Evolutionary conservation across 139 green algal species (phyloP).

Genomic region (Micractinium sp.): DNA sequence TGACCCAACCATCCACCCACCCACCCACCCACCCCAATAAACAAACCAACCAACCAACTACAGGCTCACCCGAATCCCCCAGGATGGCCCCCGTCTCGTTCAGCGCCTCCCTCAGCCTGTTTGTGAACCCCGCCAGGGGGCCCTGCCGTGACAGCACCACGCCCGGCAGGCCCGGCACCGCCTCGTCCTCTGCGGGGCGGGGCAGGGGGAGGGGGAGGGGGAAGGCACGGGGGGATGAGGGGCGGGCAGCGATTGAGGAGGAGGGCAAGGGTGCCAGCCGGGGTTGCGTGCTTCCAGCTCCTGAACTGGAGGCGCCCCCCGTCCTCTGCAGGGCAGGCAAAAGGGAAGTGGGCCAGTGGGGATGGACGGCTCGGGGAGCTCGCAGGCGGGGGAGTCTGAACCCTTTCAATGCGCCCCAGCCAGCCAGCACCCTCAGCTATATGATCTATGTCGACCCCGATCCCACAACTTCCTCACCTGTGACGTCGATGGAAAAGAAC

Average conservation of each 20-base stretch:
- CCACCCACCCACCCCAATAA: not conserved
- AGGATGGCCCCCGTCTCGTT: not conserved
- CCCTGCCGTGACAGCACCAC: slow-evolving; percentile 29
- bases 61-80: not conserved
- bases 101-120: not conserved
- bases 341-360: no score
- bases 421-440: not conserved
- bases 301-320: no score
- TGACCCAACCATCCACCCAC: not conserved
- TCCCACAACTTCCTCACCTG: not conserved
- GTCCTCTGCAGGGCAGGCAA: no score
- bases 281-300: no score
- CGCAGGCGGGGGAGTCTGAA: no score
- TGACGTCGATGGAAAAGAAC: slow-evolving; percentile 29
- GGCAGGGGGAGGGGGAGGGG: no score
- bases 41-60: no score
- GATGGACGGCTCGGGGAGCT: no score
- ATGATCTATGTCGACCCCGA: no score
- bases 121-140: slow-evolving; percentile 18
- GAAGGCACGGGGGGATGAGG: no score
- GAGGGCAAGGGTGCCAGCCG: no score
- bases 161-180: slow-evolving; percentile 24
- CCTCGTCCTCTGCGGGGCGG: slow-evolving; percentile 15
- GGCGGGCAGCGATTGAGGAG: no score
- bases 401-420: not conserved